Evolutionary conservation across 2,329 filamentous ascomycete genomes (phyloP), one percentile per base, ranked within the genome.

Genomic region (Talaromyces marneffei): DNA sequence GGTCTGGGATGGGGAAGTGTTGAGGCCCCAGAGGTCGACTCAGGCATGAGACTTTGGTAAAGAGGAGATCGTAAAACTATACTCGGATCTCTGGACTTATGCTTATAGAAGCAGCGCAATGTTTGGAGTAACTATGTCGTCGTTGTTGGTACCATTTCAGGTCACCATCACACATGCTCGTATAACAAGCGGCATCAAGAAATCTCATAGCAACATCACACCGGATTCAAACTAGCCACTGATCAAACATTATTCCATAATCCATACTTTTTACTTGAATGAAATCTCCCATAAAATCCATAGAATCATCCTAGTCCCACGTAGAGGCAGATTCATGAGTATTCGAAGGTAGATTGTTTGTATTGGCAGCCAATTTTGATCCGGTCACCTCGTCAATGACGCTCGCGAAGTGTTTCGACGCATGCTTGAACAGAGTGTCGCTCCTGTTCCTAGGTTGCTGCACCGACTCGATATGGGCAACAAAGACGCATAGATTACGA

Each of bases 191-290:
- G n/a, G n/a, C n/a, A n/a, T n/a, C n/a, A n/a, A n/a, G n/a, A n/a
- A n/a, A n/a, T n/a, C n/a, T n/a, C n/a, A n/a, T n/a, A n/a, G n/a
- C n/a, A n/a, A n/a, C n/a, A n/a, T 33, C 23, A 37, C 12, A 7
- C 14, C 29, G 33, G 33, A 7, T 31, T 59, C 57, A 59, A 18
- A 52, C 27, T 20, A 59, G 14, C 42, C 56, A 59, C 44, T 59
- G 57, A 52, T 52, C 57, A 59, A 59, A 52, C 31, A 52, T 20
- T n/a, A 57, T 57, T 7, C 57, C 23, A 23, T 39, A 59, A 52
- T 59, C 31, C 18, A 59, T 33, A 18, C 16, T n/a, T 6, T 59
- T 44, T 9, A 50, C 16, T 25, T 35, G 35, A 50, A 9, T 29
- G 25, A 4, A 25, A 37, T 48, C 33, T 2, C 35, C 20, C 2